These are phyloP conservation scores for Aspergillus egyptiacus DNA, from an alignment of 495 filamentous ascomycete species.

Conservation along the genomic window DNA sequence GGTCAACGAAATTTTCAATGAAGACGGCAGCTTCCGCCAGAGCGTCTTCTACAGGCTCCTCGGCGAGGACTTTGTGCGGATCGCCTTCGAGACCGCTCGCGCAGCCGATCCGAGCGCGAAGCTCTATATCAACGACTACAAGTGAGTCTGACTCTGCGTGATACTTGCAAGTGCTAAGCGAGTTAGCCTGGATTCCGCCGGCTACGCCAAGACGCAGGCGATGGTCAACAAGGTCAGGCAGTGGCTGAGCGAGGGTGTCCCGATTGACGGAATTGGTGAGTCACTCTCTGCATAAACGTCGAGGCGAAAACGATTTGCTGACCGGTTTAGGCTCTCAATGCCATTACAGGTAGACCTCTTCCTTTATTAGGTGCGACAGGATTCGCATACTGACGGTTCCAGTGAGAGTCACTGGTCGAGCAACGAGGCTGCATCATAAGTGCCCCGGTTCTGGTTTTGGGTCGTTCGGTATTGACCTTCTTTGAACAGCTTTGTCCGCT, in stretches of 20 bases:
- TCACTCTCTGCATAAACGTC: neutral
- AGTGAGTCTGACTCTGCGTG: conserved; percentile 18
- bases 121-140: conserved; percentile 60
- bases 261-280: conserved; percentile 66
- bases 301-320: too few relatives aligned
- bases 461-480: conserved; percentile 5
- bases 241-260: conserved; percentile 58
- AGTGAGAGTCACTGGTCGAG: conserved; percentile 14
- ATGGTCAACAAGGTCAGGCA: conserved; percentile 61
- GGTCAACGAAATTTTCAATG: conserved; percentile 64
- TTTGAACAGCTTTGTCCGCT: conserved; percentile 48
- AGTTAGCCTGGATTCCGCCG: conserved; percentile 31
- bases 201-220: conserved; percentile 52
- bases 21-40: conserved; percentile 56
- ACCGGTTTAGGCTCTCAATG: conserved; percentile 48
- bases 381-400: neutral
- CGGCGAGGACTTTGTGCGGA: conserved; percentile 51
- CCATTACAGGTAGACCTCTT: conserved; percentile 42
- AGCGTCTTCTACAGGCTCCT: conserved; percentile 51
- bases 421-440: conserved; percentile 21
- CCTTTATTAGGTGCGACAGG: neutral
- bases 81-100: conserved; percentile 52
- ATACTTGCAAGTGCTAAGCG: neutral
- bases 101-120: conserved; percentile 52
- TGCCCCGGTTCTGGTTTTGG: conserved; percentile 1